These are phyloP conservation scores for Aspergillus taichungensis DNA, from an alignment of 495 filamentous ascomycete genomes.

Conservation along the genomic window DNA sequence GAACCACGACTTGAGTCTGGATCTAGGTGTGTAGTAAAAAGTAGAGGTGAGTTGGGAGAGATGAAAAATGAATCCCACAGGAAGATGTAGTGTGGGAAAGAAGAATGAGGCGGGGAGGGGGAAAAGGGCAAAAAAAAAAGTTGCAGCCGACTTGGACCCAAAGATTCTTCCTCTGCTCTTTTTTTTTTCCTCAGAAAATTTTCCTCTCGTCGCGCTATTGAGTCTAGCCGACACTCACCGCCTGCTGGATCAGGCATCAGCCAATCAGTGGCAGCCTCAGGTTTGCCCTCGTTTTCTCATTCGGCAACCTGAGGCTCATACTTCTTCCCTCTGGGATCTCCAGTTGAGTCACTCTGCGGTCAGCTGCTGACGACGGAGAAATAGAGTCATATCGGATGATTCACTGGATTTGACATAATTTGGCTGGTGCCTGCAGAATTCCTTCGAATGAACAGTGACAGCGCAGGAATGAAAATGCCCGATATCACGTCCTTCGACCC, in stretches of 20 bases:
- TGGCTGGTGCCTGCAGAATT: too few relatives aligned
- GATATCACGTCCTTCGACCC: slow-evolving; percentile 8
- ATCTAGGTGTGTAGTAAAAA: slow-evolving; percentile 16
- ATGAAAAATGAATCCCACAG: slow-evolving; percentile 19
- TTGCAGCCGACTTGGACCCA: neutral
- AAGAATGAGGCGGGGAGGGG: slow-evolving; percentile 24
- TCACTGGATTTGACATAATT: too few relatives aligned
- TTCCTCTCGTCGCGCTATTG: slow-evolving; percentile 17
- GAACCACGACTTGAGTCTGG: slow-evolving; percentile 34
- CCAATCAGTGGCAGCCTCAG: slow-evolving; percentile 3
- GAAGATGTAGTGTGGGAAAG: slow-evolving; percentile 18
- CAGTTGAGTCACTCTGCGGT: too few relatives aligned
- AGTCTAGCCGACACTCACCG: slow-evolving; percentile 13
- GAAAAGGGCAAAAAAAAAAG: slow-evolving; percentile 13
- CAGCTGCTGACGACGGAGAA: too few relatives aligned
- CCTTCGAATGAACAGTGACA: too few relatives aligned
- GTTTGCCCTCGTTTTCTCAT: slow-evolving; percentile 3
- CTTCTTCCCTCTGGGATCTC: neutral
- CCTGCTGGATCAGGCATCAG: slow-evolving; percentile 4
- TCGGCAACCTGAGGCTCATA: neutral
- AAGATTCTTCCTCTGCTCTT: slow-evolving; percentile 6
- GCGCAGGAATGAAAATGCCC: slow-evolving; percentile 7
- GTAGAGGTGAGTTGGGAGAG: slow-evolving; percentile 23
- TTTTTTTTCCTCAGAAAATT: slow-evolving; percentile 12
- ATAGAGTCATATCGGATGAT: too few relatives aligned